Conservation (phyloP, 257 asterid genomes). For the Scutellaria minor region DNA sequence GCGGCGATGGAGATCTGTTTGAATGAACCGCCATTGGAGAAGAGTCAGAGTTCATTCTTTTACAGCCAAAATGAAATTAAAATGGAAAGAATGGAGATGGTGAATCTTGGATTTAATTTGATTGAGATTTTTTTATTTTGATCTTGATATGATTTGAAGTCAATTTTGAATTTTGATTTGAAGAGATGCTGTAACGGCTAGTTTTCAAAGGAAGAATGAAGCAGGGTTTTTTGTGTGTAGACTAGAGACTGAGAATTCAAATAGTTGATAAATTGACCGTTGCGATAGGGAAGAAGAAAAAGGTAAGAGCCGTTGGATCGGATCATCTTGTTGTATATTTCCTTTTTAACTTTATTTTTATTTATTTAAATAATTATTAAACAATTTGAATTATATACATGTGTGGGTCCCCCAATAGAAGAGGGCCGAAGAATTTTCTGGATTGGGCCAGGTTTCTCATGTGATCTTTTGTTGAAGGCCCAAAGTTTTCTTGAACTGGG, state of each 20-base stretch:
- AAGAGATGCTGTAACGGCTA: constrained; percentile 64
- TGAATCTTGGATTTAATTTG: constrained; percentile 37
- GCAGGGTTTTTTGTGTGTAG: neutral
- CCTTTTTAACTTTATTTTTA: too few relatives aligned
- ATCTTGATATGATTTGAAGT: constrained; percentile 32
- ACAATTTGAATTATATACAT: too few relatives aligned
- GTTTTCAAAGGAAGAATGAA: constrained; percentile 32
- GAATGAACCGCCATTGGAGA: constrained; percentile 63
- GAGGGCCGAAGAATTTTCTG: too few relatives aligned
- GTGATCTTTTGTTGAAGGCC: too few relatives aligned
- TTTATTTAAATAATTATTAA: too few relatives aligned
- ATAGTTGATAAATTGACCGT: constrained; percentile 58
- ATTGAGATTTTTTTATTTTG: constrained; percentile 32
- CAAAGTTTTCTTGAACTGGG: too few relatives aligned
- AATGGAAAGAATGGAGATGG: constrained; percentile 40
- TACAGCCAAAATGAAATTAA: constrained; percentile 27
- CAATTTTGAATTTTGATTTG: constrained; percentile 37
- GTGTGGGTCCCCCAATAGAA: too few relatives aligned
- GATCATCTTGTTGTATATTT: too few relatives aligned
- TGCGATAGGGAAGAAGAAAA: constrained; percentile 25
- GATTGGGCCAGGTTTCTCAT: too few relatives aligned
- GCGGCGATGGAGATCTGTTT: constrained; percentile 75
- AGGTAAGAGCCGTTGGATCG: constrained; percentile 42
- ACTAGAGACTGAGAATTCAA: constrained; percentile 30
- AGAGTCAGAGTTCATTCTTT: constrained; percentile 1